Evolutionary conservation across 129 eudicot genomes (phyloP).

Genomic region (Flaveria robusta): DNA sequence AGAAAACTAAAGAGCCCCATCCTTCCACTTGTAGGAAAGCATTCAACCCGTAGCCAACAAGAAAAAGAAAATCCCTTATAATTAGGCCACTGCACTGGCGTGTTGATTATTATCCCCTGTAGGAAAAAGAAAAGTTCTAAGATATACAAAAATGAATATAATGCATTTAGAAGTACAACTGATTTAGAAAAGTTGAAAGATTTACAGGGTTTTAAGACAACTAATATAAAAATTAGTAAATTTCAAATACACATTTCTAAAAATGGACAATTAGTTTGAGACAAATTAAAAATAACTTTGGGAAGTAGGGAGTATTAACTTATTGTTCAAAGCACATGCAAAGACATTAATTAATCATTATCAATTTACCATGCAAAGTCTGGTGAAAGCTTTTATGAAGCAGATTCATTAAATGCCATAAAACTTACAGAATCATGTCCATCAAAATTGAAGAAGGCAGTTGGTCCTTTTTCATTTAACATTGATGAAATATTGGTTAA

Average conservation of each 20-base stretch:
- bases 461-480: conserved; percentile 98
- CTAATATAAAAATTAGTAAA: neutral
- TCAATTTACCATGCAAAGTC: conserved; percentile 4
- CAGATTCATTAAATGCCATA: conserved; percentile 3
- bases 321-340: conserved; percentile 3
- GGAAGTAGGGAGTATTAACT: neutral
- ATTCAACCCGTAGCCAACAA: conserved; percentile 95
- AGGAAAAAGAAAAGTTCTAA: conserved; percentile 15
- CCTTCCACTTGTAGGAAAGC: conserved; percentile 71
- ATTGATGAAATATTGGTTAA: conserved; percentile 78
- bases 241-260: neutral
- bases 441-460: conserved; percentile 86
- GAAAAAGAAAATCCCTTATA: conserved; percentile 93
- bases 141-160: neutral
- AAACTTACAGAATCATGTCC: conserved; percentile 89
- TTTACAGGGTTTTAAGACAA: neutral
- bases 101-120: conserved; percentile 83
- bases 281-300: neutral
- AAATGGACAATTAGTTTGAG: neutral
- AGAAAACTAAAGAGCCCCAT: conserved; percentile 96
- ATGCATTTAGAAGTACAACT: neutral
- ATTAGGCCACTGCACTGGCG: conserved; percentile 88
- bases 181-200: neutral
- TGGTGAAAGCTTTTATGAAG: conserved; percentile 7
- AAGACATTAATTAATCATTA: neutral